Conservation (phyloP, 805 yeast species). For the Saturnispora kantuleensis region DNA sequence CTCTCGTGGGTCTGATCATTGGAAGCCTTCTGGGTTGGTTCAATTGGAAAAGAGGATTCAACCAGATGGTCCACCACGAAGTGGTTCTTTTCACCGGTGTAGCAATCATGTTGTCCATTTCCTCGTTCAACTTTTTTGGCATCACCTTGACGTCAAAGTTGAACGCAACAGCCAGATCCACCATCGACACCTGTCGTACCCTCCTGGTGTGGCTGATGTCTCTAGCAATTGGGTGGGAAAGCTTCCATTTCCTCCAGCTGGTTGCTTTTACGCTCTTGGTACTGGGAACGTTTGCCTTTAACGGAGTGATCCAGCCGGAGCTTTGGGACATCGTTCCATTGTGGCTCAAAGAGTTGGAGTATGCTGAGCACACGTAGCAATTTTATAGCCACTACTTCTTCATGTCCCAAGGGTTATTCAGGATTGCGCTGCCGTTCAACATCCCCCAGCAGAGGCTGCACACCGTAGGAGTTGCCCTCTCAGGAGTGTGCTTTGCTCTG, state of each 20-base stretch:
- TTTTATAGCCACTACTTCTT: not conserved
- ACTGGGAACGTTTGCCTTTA: slow-evolving; percentile 64
- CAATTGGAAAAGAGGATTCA: slow-evolving; percentile 42
- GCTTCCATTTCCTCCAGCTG: slow-evolving; percentile 50
- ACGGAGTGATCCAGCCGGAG: slow-evolving; percentile 54
- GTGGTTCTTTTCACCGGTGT: slow-evolving; percentile 44
- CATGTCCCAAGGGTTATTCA: slow-evolving; percentile 44
- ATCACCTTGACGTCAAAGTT: slow-evolving; percentile 53
- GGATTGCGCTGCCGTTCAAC: slow-evolving; percentile 60
- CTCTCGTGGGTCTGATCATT: slow-evolving; percentile 35
- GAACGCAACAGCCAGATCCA: slow-evolving; percentile 71
- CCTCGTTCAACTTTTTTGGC: slow-evolving; percentile 65
- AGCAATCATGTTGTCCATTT: slow-evolving; percentile 61
- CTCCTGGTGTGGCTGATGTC: slow-evolving; percentile 69
- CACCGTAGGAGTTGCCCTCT: slow-evolving; percentile 63
- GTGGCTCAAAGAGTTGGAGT: slow-evolving; percentile 29
- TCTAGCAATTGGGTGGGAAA: slow-evolving; percentile 64
- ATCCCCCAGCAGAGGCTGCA: slow-evolving; percentile 52
- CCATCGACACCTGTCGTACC: slow-evolving; percentile 71
- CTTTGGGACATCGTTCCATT: slow-evolving; percentile 37
- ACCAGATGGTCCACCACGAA: slow-evolving; percentile 35
- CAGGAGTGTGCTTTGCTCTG: slow-evolving; percentile 69
- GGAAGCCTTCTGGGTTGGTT: slow-evolving; percentile 41
- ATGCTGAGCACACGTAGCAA: slow-evolving; percentile 3
- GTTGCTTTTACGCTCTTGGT: slow-evolving; percentile 56